Evolutionary conservation across 768 basidiomycete species (phyloP).

Genomic region (Lentinula lateritia): DNA sequence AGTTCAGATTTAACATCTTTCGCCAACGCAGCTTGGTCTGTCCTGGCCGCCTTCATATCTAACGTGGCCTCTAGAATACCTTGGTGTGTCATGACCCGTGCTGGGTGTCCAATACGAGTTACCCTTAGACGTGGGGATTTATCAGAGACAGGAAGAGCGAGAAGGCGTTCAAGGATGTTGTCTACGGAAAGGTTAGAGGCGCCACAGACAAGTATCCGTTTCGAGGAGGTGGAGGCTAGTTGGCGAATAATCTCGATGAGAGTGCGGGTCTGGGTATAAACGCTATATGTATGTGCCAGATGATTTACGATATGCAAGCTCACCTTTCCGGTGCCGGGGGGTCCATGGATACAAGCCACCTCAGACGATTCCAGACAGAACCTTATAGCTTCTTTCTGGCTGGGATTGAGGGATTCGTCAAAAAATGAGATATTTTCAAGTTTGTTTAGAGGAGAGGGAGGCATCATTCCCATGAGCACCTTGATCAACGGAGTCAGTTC

Average conservation of each 20-base stretch:
- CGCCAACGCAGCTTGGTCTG: conserved; percentile 80
- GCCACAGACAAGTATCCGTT: conserved; percentile 80
- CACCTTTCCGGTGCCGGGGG: conserved; percentile 59
- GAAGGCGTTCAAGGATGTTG: conserved; percentile 86
- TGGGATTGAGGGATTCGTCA: conserved; percentile 71
- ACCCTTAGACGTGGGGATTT: conserved; percentile 52
- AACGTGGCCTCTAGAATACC: conserved; percentile 62
- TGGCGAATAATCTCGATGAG: conserved; percentile 92
- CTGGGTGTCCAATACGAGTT: conserved; percentile 94
- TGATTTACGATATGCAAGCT: background rate
- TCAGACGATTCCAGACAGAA: conserved; percentile 80
- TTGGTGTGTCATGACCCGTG: conserved; percentile 76
- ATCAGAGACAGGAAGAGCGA: conserved; percentile 48
- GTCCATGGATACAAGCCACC: conserved; percentile 92
- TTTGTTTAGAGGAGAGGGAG: conserved; percentile 33
- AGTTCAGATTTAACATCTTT: conserved; percentile 89
- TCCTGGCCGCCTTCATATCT: conserved; percentile 66
- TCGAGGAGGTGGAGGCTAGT: conserved; percentile 45
- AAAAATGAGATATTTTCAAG: conserved; percentile 55
- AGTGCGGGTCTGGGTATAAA: conserved; percentile 68
- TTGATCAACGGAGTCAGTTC: conserved; percentile 49
- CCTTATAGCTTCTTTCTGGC: conserved; percentile 77
- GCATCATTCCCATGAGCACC: conserved; percentile 65
- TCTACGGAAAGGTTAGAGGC: conserved; percentile 95
- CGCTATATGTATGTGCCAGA: background rate